Evolutionary conservation across 192 early-diverging fungal species (phyloP).

Genomic region (Geranomyces michiganensis): DNA sequence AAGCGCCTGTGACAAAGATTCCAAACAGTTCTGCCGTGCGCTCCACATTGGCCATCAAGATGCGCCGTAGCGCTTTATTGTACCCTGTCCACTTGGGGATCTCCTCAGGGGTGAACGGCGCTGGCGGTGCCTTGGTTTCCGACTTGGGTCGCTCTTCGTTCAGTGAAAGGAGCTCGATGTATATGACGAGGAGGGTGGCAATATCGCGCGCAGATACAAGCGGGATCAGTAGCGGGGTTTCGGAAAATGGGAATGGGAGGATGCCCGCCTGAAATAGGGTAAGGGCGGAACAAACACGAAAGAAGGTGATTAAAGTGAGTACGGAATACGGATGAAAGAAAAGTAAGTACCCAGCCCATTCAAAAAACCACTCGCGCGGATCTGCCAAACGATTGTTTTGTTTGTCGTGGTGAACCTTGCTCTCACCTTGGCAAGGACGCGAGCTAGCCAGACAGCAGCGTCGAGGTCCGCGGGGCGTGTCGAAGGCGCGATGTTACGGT

Average conservation of each 20-base stretch:
- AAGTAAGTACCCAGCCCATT: too few species aligned
- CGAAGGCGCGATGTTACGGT: not conserved
- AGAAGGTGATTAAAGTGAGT: not conserved
- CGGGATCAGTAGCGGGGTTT: not conserved
- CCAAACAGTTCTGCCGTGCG: not conserved
- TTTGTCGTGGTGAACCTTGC: too few species aligned
- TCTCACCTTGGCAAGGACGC: not conserved
- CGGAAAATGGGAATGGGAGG: slow-evolving; percentile 1
- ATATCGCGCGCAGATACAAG: not conserved
- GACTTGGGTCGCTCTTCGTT: not conserved
- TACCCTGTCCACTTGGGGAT: not conserved
- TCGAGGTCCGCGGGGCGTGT: not conserved
- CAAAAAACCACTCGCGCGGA: too few species aligned
- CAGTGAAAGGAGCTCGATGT: not conserved
- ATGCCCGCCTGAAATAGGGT: not conserved
- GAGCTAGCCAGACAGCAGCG: not conserved
- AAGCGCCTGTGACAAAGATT: not conserved
- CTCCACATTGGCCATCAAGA: not conserved
- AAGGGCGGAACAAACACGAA: not conserved
- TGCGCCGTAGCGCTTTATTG: not conserved
- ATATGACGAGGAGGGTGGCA: slow-evolving; percentile 3
- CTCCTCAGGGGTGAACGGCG: not conserved
- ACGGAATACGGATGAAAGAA: not conserved
- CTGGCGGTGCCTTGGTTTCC: not conserved
- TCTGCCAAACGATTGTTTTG: too few species aligned